These are phyloP conservation scores for Ustilago esculenta DNA, from an alignment of 1,284 basidiomycete species.

Conservation along the genomic window DNA sequence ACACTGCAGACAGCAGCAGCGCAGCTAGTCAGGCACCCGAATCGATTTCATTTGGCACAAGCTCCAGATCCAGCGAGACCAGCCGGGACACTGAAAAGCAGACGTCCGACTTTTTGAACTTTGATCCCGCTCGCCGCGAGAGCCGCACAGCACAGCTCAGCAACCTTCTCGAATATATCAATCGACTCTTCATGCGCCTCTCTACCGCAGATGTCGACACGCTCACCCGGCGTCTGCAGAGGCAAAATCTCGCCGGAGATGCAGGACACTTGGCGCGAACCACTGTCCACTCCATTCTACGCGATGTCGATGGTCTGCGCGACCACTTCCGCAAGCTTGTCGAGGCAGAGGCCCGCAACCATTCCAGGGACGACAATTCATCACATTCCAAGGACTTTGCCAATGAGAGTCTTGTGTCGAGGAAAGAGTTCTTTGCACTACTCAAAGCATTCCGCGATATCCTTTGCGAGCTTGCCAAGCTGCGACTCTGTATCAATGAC, in stretches of 20 bases:
- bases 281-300: slow-evolving; percentile 80
- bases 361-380: slow-evolving; percentile 24
- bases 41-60: slow-evolving; percentile 27
- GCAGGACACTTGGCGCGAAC: slow-evolving; percentile 85
- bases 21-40: slow-evolving; percentile 35
- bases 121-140: slow-evolving; percentile 42
- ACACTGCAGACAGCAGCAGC: slow-evolving; percentile 43
- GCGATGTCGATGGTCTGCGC: slow-evolving; percentile 78
- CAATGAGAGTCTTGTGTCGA: slow-evolving; percentile 72
- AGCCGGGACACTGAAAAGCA: slow-evolving; percentile 39
- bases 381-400: slow-evolving; percentile 68
- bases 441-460: slow-evolving; percentile 87
- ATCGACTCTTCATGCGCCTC: slow-evolving; percentile 76
- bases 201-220: slow-evolving; percentile 85
- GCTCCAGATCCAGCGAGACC: slow-evolving; percentile 44
- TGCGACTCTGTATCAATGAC: slow-evolving; percentile 86
- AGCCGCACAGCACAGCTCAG: slow-evolving; percentile 69
- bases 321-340: slow-evolving; percentile 75
- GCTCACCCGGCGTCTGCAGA: slow-evolving; percentile 86
- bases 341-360: slow-evolving; percentile 69
- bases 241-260: slow-evolving; percentile 87
- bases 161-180: slow-evolving; percentile 77
- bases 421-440: slow-evolving; percentile 83
- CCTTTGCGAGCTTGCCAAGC: slow-evolving; percentile 82
- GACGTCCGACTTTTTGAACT: slow-evolving; percentile 25